Conservation (phyloP, 148 eudicot genomes). For the Spergularia bocconei region DNA sequence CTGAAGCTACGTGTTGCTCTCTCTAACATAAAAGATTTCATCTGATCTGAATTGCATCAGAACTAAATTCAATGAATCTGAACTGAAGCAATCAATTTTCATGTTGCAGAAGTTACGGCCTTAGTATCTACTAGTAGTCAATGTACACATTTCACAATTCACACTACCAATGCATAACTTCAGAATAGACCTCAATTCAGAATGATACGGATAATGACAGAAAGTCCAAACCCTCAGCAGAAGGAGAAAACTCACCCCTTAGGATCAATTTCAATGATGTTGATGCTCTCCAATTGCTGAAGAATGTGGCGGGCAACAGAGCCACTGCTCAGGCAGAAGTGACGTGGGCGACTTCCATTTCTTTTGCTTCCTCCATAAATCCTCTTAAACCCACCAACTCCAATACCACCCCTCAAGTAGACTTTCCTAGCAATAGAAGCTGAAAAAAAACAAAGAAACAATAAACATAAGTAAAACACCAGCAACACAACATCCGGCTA, state of each 20-base stretch:
- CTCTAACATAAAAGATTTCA: too few relatives aligned
- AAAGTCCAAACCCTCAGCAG: background rate
- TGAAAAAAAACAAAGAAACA: conserved; percentile 10
- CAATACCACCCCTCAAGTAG: conserved; percentile 80
- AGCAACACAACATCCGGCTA: background rate
- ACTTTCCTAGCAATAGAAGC: conserved; percentile 91
- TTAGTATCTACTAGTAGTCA: too few relatives aligned
- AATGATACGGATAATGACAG: too few relatives aligned
- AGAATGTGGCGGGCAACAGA: conserved; percentile 78
- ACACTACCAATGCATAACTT: too few relatives aligned
- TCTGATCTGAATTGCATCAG: too few relatives aligned
- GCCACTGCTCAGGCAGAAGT: conserved; percentile 80
- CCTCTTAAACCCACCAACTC: conserved; percentile 73
- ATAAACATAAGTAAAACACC: background rate
- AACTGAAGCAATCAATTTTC: too few relatives aligned
- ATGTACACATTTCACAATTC: too few relatives aligned
- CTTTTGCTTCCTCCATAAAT: conserved; percentile 88
- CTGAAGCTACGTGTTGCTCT: too few relatives aligned
- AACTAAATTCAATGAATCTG: too few relatives aligned
- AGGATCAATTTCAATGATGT: conserved; percentile 61
- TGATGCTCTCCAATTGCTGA: conserved; percentile 61
- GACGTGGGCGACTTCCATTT: conserved; percentile 80
- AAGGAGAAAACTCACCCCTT: conserved; percentile 54
- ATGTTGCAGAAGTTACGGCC: too few relatives aligned
- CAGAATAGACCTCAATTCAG: too few relatives aligned